Percentiles rank a stretch among this genome's conserved stretches.
phyloP scores from a whole-genome alignment of 2,329 filamentous ascomycete species.

The Cladosporium cucumerinum region DNA sequence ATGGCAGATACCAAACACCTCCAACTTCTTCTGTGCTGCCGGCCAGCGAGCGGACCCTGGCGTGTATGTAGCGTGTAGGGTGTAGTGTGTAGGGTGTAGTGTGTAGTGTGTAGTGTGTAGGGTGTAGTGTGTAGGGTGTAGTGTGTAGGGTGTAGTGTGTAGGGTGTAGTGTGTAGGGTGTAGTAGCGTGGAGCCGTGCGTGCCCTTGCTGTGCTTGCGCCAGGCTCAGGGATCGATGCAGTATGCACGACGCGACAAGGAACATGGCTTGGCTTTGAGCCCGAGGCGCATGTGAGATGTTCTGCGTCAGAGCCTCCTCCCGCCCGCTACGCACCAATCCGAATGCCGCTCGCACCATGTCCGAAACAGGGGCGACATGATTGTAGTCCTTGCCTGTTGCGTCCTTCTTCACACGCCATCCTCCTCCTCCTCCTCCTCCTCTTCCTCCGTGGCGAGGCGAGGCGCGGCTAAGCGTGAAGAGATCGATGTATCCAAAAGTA shows the following conservation, averaged over 20 bases:
- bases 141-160: too few species aligned
- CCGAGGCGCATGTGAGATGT: constrained; percentile 2
- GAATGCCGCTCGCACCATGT: neutral
- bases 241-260: constrained; percentile 7
- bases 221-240: neutral
- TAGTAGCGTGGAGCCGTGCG: too few species aligned
- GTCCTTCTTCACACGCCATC: neutral
- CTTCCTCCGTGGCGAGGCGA: too few species aligned
- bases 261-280: neutral
- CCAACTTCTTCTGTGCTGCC: neutral
- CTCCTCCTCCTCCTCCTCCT: too few species aligned
- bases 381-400: neutral
- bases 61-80: neutral
- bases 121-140: too few species aligned
- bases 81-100: too few species aligned
- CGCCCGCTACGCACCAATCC: neutral
- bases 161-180: too few species aligned
- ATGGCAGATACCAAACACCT: neutral
- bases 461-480: neutral
- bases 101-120: too few species aligned
- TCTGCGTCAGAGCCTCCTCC: constrained; percentile 8
- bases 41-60: neutral
- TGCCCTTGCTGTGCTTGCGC: neutral
- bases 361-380: neutral
- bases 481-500: neutral